Conservation (phyloP, 2,329 filamentous ascomycete genomes). For the Colletotrichum tanaceti region DNA sequence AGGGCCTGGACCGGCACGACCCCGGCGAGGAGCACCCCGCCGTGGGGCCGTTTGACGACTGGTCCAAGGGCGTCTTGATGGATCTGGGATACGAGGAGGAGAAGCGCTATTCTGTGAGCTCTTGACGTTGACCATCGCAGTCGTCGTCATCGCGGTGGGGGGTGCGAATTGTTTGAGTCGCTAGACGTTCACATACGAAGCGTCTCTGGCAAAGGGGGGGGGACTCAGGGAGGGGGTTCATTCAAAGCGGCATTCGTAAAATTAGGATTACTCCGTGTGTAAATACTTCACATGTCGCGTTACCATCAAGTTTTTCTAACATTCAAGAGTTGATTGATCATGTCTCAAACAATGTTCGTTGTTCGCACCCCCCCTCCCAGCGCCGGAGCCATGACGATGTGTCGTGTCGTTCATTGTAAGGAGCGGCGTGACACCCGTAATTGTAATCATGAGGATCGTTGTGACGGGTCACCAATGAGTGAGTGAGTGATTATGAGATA, state of each 20-base stretch:
- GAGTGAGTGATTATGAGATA: too few relatives aligned
- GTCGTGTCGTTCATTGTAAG: background rate
- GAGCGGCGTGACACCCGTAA: background rate
- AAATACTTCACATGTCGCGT: background rate
- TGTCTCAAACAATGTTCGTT: too few relatives aligned
- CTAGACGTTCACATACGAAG: background rate
- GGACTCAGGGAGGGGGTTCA: too few relatives aligned
- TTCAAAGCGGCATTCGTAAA: background rate
- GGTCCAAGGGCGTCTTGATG: too few relatives aligned
- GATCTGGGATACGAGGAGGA: too few relatives aligned
- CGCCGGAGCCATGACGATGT: constrained; percentile 10
- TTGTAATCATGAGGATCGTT: constrained; percentile 8
- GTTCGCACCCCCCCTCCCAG: background rate
- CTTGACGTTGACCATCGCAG: too few relatives aligned
- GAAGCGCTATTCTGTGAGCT: too few relatives aligned
- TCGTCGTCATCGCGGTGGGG: too few relatives aligned
- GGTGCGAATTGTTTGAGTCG: too few relatives aligned
- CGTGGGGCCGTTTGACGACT: too few relatives aligned
- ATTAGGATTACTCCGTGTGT: constrained; percentile 16
- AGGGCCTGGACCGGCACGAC: too few relatives aligned
- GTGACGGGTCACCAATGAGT: background rate
- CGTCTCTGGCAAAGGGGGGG: background rate
- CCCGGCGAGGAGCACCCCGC: too few relatives aligned
- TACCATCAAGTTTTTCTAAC: background rate
- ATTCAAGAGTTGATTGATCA: background rate